phyloP scores from a whole-genome alignment of 2,329 filamentous ascomycete species.

The Aspergillus sp. region DNA sequence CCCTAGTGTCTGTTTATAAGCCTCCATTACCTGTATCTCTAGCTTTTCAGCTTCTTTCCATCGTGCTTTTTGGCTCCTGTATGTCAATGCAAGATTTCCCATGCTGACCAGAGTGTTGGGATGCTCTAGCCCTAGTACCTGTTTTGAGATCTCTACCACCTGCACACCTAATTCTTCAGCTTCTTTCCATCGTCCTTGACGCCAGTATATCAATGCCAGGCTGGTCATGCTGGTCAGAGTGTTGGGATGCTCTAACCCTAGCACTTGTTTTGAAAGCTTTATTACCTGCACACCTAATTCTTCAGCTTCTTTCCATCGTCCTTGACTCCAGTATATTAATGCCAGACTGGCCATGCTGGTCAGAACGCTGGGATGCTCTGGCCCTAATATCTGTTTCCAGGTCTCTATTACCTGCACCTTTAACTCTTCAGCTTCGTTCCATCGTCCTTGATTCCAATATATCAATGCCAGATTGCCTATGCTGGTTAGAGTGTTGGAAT shows the following conservation, averaged over 20 bases:
- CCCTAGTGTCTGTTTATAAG: conserved; percentile 14
- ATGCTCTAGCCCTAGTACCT: conserved; percentile 14
- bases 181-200: conserved; percentile 11
- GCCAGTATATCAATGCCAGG: conserved; percentile 1
- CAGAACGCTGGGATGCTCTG: too few species aligned
- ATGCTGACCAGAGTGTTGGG: conserved; percentile 6
- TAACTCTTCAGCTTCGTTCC: too few species aligned
- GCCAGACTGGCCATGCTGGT: too few species aligned
- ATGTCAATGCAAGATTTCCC: background rate
- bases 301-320: too few species aligned
- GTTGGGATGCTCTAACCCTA: background rate
- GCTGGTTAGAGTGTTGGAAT: too few species aligned
- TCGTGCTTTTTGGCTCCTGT: conserved; percentile 1
- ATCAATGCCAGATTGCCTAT: too few species aligned
- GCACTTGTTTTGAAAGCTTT: too few species aligned
- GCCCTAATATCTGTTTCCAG: too few species aligned
- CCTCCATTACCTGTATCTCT: conserved; percentile 16
- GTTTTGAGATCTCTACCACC: conserved; percentile 18
- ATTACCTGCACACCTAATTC: too few species aligned
- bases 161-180: conserved; percentile 17
- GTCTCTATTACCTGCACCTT: too few species aligned
- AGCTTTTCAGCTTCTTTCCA: conserved; percentile 18
- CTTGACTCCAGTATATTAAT: too few species aligned
- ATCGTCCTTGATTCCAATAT: too few species aligned
- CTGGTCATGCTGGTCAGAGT: background rate